Conservation (phyloP, 495 filamentous ascomycete species). For the Sporormia fimetaria region DNA sequence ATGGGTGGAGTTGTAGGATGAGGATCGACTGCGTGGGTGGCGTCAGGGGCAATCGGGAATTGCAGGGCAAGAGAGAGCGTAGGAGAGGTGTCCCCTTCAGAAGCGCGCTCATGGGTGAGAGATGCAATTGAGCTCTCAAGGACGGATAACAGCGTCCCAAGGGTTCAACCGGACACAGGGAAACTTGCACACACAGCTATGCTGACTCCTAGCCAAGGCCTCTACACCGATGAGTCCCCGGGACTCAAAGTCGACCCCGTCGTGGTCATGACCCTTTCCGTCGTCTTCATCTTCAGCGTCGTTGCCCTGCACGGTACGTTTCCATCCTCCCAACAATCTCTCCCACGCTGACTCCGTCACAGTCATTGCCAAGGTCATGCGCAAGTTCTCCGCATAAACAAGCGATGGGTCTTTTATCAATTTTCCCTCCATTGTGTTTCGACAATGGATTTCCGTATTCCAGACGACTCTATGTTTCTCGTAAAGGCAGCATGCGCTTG, state of each 20-base stretch:
- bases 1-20: not conserved
- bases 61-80: too few species aligned
- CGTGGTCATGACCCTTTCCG: conserved; percentile 82
- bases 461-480: conserved; percentile 2
- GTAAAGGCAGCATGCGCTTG: too few species aligned
- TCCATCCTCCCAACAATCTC: not conserved
- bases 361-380: conserved; percentile 96
- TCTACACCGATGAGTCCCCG: conserved; percentile 98
- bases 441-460: conserved; percentile 15
- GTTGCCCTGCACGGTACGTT: conserved; percentile 89
- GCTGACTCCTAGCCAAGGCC: conserved; percentile 38
- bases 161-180: not conserved
- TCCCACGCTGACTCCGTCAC: conserved; percentile 12
- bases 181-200: not conserved
- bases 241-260: conserved; percentile 95
- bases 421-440: not conserved
- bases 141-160: too few species aligned
- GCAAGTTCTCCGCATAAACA: conserved; percentile 62
- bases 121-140: too few species aligned
- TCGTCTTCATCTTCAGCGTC: conserved; percentile 98
- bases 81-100: too few species aligned
- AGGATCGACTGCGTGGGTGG: not conserved
- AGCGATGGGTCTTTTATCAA: not conserved
- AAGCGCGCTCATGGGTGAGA: too few species aligned
- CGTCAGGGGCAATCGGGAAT: too few species aligned